A percentile compares a stretch with the other conserved stretches of the same genome.
Evolutionary conservation across 441 rosid genomes (phyloP).

Genomic region (Syzygium syzygioides): DNA sequence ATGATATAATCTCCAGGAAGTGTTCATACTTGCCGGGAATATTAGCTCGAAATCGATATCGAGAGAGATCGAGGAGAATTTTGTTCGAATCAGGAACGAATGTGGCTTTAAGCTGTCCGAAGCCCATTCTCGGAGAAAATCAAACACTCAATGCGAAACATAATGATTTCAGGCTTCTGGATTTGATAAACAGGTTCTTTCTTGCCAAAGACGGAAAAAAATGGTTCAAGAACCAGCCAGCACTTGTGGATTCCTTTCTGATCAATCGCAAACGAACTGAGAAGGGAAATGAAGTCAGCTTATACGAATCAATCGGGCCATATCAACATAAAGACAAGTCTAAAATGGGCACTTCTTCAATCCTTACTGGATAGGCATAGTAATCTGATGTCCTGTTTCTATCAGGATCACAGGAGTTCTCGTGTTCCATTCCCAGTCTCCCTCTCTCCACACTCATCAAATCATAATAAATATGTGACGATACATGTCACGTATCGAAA

Average conservation of each 20-base stretch:
- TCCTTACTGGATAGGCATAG: neutral
- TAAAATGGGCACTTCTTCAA: neutral
- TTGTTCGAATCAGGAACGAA: neutral
- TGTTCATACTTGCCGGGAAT: neutral
- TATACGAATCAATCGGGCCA: neutral
- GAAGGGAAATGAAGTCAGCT: neutral
- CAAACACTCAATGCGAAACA: neutral
- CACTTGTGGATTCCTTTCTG: neutral
- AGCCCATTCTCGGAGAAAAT: neutral
- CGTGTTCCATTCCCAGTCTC: neutral
- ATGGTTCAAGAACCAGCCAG: neutral
- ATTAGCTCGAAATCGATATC: neutral
- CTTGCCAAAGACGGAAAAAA: neutral
- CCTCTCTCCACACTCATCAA: neutral
- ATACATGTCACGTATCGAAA: neutral
- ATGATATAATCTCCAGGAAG: neutral
- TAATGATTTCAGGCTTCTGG: too few relatives aligned
- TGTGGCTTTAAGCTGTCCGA: neutral
- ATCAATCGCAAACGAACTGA: neutral
- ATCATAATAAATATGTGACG: neutral
- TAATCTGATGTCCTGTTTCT: neutral
- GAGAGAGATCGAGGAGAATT: neutral
- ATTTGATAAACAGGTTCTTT: neutral
- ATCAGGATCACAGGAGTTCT: neutral
- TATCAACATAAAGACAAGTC: neutral